Evolutionary conservation across 2,329 filamentous ascomycete genomes (phyloP).

Genomic region (Colletotrichum liaoningense): DNA sequence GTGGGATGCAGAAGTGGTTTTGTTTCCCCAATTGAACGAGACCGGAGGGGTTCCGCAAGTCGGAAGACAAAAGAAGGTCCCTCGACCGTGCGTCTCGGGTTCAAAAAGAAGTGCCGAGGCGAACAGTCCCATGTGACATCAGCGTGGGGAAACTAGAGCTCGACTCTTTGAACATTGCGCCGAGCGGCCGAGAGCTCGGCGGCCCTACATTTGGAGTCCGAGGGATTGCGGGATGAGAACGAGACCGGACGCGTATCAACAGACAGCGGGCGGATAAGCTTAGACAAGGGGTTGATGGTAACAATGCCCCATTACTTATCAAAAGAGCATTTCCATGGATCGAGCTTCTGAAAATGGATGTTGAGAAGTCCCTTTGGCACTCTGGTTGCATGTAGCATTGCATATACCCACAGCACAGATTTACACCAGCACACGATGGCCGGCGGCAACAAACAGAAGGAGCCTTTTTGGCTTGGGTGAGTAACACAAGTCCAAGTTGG

Average conservation of each 20-base stretch:
- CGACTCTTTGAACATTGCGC: slow-evolving; percentile 15
- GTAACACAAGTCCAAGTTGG: slow-evolving; percentile 8
- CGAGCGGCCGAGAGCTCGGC: slow-evolving; percentile 23
- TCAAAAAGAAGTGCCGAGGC: slow-evolving; percentile 17
- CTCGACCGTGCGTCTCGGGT: neutral
- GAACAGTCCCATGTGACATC: slow-evolving; percentile 27
- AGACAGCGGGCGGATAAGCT: neutral
- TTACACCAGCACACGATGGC: slow-evolving; percentile 2
- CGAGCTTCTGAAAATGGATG: neutral
- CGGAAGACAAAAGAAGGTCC: slow-evolving; percentile 29
- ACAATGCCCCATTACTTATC: slow-evolving; percentile 15
- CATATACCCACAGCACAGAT: neutral
- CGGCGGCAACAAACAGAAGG: slow-evolving; percentile 44
- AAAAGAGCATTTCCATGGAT: slow-evolving; percentile 18
- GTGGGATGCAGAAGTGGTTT: slow-evolving; percentile 27
- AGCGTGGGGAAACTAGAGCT: slow-evolving; percentile 4
- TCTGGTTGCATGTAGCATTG: neutral
- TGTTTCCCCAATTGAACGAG: slow-evolving; percentile 9
- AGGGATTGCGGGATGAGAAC: neutral
- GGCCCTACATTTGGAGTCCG: slow-evolving; percentile 30
- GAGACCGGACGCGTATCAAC: slow-evolving; percentile 10
- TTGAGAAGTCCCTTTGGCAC: neutral
- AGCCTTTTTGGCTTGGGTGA: slow-evolving; percentile 59
- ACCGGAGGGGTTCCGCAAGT: slow-evolving; percentile 20
- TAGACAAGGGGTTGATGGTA: neutral